Percentiles rank a stretch among this genome's conserved stretches.
phyloP scores from a whole-genome alignment of 805 yeast species.

The Myxozyma vanderwaltii region DNA sequence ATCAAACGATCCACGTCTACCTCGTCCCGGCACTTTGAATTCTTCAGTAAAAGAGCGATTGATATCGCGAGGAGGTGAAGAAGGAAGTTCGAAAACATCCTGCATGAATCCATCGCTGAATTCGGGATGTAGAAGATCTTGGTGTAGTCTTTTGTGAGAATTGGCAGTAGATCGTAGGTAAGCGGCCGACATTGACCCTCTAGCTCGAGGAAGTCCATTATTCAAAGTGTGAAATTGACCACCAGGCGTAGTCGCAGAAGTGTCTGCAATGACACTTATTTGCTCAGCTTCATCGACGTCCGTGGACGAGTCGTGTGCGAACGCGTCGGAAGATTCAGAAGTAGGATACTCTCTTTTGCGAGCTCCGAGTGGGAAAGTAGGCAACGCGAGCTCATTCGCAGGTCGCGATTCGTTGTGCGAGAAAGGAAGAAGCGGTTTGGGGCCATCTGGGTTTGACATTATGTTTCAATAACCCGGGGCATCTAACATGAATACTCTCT shows the following conservation, averaged over 20 bases:
- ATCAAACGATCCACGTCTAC: neutral
- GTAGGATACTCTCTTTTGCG: constrained; percentile 33
- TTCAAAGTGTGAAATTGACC: neutral
- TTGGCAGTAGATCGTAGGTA: constrained; percentile 8
- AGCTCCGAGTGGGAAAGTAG: constrained; percentile 9
- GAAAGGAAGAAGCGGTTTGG: constrained; percentile 28
- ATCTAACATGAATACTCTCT: no score
- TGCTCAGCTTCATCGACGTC: constrained; percentile 11
- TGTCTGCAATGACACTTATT: neutral
- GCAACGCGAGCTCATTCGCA: constrained; percentile 22
- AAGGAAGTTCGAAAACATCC: constrained; percentile 23
- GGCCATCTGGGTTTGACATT: constrained; percentile 1
- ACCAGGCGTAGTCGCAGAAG: neutral
- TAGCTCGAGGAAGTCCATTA: neutral
- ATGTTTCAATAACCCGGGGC: neutral
- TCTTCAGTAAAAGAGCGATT: constrained; percentile 15
- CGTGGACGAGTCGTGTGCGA: constrained; percentile 15
- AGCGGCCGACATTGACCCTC: neutral
- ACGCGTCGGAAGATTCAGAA: constrained; percentile 26
- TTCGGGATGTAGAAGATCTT: constrained; percentile 10
- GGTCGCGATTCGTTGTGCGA: constrained; percentile 30
- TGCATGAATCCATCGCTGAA: constrained; percentile 9
- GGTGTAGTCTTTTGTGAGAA: constrained; percentile 10
- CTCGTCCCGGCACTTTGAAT: neutral
- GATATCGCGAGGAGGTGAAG: constrained; percentile 28